These are phyloP conservation scores for Solanum sitiens DNA, from an alignment of 257 asterid genomes.

Conservation along the genomic window DNA sequence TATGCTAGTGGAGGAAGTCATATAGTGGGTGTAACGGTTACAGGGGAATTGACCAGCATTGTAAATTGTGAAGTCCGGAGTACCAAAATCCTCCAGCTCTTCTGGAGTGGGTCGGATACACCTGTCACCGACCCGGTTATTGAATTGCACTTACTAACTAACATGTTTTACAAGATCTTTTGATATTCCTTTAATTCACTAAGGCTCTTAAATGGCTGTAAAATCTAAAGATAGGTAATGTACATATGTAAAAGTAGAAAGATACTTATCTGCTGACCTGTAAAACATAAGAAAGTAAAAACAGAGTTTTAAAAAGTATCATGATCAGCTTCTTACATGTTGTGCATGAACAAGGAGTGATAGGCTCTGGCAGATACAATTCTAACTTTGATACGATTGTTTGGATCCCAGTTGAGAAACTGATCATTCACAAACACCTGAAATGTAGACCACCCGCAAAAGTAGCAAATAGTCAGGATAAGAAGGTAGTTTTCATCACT, in stretches of 20 bases:
- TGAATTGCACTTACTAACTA: slow-evolving; percentile 6
- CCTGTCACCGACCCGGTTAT: slow-evolving; percentile 68
- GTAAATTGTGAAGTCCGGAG: slow-evolving; percentile 96
- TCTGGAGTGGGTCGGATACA: slow-evolving; percentile 90
- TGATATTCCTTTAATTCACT: neutral
- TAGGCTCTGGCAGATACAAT: slow-evolving; percentile 95
- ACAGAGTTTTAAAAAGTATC: neutral
- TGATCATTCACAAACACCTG: slow-evolving; percentile 90
- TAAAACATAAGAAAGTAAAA: neutral
- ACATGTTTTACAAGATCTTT: slow-evolving; percentile 9
- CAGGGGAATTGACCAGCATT: slow-evolving; percentile 94
- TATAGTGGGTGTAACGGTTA: slow-evolving; percentile 82
- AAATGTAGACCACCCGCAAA: neutral
- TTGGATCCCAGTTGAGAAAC: slow-evolving; percentile 89
- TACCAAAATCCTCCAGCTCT: slow-evolving; percentile 82
- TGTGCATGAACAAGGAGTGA: slow-evolving; percentile 94
- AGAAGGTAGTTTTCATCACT: neutral
- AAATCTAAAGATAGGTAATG: neutral
- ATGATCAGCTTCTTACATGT: slow-evolving; percentile 47
- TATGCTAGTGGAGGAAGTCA: slow-evolving; percentile 96
- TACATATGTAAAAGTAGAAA: neutral
- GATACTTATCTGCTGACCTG: neutral
- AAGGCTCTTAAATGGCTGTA: neutral
- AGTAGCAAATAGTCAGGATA: neutral
- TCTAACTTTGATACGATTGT: slow-evolving; percentile 81